Conservation (phyloP, 139 green algal genomes). For the Haematococcus sp. region DNA sequence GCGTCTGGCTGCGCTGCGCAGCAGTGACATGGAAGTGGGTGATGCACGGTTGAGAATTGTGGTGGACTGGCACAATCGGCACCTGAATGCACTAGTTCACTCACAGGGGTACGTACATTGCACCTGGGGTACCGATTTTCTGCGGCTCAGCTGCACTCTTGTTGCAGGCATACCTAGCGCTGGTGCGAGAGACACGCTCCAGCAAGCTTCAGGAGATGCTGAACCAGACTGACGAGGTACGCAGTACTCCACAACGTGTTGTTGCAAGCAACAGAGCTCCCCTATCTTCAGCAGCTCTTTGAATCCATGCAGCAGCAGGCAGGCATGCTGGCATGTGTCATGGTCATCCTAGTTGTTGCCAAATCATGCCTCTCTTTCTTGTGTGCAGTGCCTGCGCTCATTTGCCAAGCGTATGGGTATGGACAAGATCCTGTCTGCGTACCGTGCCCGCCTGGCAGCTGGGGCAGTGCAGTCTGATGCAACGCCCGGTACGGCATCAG, state of each 20-base stretch:
- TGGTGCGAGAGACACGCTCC: conserved; percentile 60
- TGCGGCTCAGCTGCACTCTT: background rate
- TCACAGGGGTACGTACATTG: background rate
- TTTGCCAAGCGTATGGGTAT: conserved; percentile 26
- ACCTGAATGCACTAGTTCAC: background rate
- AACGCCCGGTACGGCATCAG: background rate
- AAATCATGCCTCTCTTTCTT: too few species aligned
- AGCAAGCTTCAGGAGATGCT: conserved; percentile 60
- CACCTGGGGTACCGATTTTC: background rate
- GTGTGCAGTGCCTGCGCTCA: conserved; percentile 47
- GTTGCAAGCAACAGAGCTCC: too few species aligned
- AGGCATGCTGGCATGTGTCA: conserved; percentile 10
- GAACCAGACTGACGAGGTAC: conserved; percentile 39
- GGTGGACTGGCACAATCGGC: background rate
- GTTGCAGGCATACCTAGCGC: conserved; percentile 63
- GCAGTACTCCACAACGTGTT: too few species aligned
- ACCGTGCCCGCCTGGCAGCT: background rate
- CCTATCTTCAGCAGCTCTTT: too few species aligned
- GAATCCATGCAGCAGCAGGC: conserved; percentile 14
- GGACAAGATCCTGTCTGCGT: background rate
- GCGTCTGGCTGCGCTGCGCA: conserved; percentile 67
- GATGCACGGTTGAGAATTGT: background rate
- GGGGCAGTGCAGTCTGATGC: background rate
- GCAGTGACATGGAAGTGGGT: conserved; percentile 66
- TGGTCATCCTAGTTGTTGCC: too few species aligned